Base-by-base conservation (phyloP, 345 rosid genomes). In the Melaleuca quinquenervia region DNA sequence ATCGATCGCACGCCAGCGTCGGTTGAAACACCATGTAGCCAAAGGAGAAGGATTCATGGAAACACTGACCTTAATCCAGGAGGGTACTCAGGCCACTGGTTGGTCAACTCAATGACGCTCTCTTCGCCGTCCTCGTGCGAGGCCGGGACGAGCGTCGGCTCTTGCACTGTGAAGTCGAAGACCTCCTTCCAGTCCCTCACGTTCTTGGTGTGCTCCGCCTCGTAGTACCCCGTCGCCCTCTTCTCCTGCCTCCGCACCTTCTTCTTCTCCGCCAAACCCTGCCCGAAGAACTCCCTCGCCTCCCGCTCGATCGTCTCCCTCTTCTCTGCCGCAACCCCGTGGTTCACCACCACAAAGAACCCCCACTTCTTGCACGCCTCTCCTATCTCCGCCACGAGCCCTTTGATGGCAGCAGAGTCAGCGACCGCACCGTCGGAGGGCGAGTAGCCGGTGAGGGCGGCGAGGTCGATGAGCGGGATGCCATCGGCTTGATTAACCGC, bases 111-210 rank as follows among this genome's bases (percentile, higher is more conserved):
- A n/a, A 26, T 51, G 6, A 89, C 29, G 41, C 84, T 88, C 32
- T 83, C 51, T 52, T 89, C 90, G 48, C 85, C 86, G 0, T 88
- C 86, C 18, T 83, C 75, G 76, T 58, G 74, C 0, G 92, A 89
- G 60, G 90, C 88, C 6, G 90, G 90, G 18, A 86, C 76, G 12
- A 85, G 29, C 11, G 84, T 85, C 54, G 89, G 91, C 7, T 82
- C 45, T 3, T 55, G 15, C 11, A 84, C 75, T 24, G 45, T 64
- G 44, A 87, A 84, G 86, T 92, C 94, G 85, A 90, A 90, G 24
- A 92, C 90, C 70, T 92, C 94, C 85, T 90, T 92, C 94, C 94
- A 91, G 58, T 92, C 94, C 86, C 94, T 89, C 62, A 91, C 93
- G 83, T 92, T 92, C 87, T 92, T 92, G 45, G 93, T 91, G 60